A percentile compares a stretch with the other conserved stretches of the same genome.
These are phyloP conservation scores for Candida schatavii DNA, from an alignment of 805 yeast species.

Conservation along the genomic window DNA sequence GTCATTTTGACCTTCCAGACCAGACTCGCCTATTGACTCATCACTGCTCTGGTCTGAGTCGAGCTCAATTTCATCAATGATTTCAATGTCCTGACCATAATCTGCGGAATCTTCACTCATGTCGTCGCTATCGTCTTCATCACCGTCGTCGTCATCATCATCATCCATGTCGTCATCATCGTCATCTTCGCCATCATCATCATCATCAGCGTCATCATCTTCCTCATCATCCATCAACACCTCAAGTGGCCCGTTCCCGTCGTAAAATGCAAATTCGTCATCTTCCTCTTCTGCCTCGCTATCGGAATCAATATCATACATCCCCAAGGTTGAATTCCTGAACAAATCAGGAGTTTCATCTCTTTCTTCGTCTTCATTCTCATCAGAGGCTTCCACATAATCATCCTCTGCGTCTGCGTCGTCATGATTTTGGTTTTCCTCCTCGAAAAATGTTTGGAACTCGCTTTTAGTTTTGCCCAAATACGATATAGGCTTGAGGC, in stretches of 20 bases:
- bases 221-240: slow-evolving; percentile 40
- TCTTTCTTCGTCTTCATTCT: slow-evolving; percentile 54
- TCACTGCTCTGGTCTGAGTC: slow-evolving; percentile 5
- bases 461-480: slow-evolving; percentile 56
- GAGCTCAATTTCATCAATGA: slow-evolving; percentile 13
- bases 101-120: slow-evolving; percentile 7
- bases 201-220: slow-evolving; percentile 22
- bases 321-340: slow-evolving; percentile 86
- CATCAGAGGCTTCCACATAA: slow-evolving; percentile 30
- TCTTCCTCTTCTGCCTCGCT: slow-evolving; percentile 61
- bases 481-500: slow-evolving; percentile 56
- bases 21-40: slow-evolving; percentile 4
- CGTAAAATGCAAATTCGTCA: slow-evolving; percentile 22
- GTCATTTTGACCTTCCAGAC: no score
- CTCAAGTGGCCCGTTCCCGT: slow-evolving; percentile 31
- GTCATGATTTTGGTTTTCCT: slow-evolving; percentile 49
- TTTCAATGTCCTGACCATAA: slow-evolving; percentile 12
- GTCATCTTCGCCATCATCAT: slow-evolving; percentile 21
- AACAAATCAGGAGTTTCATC: slow-evolving; percentile 84
- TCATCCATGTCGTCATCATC: slow-evolving; percentile 16
- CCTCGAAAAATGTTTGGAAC: slow-evolving; percentile 57
- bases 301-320: slow-evolving; percentile 82
- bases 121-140: slow-evolving; percentile 12
- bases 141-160: slow-evolving; percentile 11
- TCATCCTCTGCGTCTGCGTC: slow-evolving; percentile 30